These are phyloP conservation scores for Cyclotella sp. DNA, from an alignment of 108 stramenopile genomes.

Conservation along the genomic window DNA sequence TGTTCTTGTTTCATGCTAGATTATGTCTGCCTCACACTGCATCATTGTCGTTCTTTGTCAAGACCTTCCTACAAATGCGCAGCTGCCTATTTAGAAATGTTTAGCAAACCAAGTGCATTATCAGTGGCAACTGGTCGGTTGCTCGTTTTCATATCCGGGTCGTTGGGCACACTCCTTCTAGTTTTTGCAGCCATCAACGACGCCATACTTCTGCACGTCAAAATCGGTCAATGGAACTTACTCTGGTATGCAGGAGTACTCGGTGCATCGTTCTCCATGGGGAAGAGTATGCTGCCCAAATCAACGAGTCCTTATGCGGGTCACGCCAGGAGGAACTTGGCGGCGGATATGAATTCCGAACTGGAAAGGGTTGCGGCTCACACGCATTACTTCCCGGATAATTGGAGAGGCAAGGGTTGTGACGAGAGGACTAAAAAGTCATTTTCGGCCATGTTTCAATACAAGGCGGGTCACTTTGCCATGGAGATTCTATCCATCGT, in stretches of 20 bases:
- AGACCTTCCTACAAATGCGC: constrained; percentile 86
- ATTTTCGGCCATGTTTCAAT: constrained; percentile 82
- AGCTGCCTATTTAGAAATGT: constrained; percentile 84
- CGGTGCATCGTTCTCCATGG: constrained; percentile 82
- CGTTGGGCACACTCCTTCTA: constrained; percentile 91
- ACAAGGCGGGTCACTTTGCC: constrained; percentile 83
- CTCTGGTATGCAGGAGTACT: constrained; percentile 91
- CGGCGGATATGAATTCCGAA: constrained; percentile 71
- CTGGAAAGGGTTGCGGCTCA: constrained; percentile 74
- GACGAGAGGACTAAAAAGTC: constrained; percentile 67
- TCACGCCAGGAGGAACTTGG: constrained; percentile 62
- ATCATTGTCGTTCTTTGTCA: neutral
- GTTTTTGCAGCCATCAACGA: constrained; percentile 92
- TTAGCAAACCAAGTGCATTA: constrained; percentile 77
- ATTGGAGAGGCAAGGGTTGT: constrained; percentile 77
- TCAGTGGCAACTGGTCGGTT: constrained; percentile 76
- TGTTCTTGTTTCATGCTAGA: no score
- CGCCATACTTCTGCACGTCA: constrained; percentile 92
- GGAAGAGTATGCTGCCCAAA: constrained; percentile 77
- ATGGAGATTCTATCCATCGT: constrained; percentile 83
- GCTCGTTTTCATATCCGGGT: constrained; percentile 92
- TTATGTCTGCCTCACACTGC: no score
- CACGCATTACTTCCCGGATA: constrained; percentile 92
- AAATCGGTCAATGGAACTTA: constrained; percentile 91
- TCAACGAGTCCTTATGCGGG: constrained; percentile 56